Evolutionary conservation across 208 protist species (phyloP), one percentile per base, ranked within the genome.

Genomic region (Borovskyia barvae): DNA sequence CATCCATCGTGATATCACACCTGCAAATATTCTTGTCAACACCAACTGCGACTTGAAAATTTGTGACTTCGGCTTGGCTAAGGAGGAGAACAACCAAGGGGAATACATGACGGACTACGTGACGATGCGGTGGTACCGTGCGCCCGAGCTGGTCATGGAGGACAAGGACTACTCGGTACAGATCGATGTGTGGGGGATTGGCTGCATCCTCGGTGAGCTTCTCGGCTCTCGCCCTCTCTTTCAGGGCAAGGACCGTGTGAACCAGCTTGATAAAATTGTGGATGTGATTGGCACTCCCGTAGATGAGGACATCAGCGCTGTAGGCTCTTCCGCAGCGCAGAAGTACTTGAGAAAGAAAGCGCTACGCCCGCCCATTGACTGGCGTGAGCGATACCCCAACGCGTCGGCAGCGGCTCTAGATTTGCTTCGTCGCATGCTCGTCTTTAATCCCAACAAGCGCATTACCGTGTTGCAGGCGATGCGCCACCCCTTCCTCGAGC

Each of bases 41-140:
- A 95, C 82, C 26, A 97, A 98, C 73, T 98, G 97, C 74, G 95
- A 98, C 53, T 64, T 98, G 14, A 98, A 98, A 80, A 97, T 98
- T 47, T 96, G 91, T 56, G 96, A 98, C 80, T 97, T 98, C 71
- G 94, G 93, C 1, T 80, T 97, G 22, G 87, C 91, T 12, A 90
- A 92, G 71, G 87, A 94, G 54, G 86, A 92, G 61, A 83, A 72
- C 39, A 83, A 94, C 40, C 82, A 93, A 55, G 88, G 78, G 5
- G 82, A 94, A 51, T 80, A 94, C 72, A 93, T 97, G 87, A 97
- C 93, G 19, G 92, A 97, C 65, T 97, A 97, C 72, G 93, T 97
- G 54, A 96, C 90, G 32, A 97, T 95, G 87, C 81, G 94, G 8
- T 98, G 94, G 94, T 98, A 98, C 78, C 87, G 93, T 14, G 91